A percentile compares a stretch with the other conserved stretches of the same genome.
Evolutionary conservation across 1,139 yeast species (phyloP).

Genomic region (Pichia sp.): DNA sequence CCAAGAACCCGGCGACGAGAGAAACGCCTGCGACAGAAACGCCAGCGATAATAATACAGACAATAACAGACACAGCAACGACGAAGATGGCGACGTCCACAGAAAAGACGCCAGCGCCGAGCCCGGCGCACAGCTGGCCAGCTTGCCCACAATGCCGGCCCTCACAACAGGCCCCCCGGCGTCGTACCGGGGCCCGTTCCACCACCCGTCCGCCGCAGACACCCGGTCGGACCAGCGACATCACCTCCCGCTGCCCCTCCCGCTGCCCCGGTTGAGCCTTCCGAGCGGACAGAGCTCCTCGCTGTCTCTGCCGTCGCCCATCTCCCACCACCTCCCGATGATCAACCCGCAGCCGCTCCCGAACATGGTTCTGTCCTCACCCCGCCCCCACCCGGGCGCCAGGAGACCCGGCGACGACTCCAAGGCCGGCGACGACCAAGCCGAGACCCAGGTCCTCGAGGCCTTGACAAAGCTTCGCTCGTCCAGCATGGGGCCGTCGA

Average conservation of each 20-base stretch:
- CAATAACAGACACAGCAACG: too few species aligned
- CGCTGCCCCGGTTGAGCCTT: not conserved
- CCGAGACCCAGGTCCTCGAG: conserved; percentile 16
- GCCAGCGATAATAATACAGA: too few species aligned
- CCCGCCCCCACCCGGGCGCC: not conserved
- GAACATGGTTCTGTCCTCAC: not conserved
- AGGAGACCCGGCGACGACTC: not conserved
- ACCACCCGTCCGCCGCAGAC: not conserved
- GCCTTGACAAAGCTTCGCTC: conserved; percentile 15
- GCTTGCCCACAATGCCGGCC: too few species aligned
- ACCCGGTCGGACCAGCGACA: not conserved
- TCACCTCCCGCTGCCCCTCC: not conserved
- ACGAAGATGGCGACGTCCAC: too few species aligned
- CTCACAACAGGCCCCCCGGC: not conserved
- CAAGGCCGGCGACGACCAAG: not conserved
- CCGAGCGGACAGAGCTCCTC: not conserved
- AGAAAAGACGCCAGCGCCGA: not conserved
- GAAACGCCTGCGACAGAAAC: too few species aligned
- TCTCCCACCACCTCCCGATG: not conserved
- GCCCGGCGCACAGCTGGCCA: too few species aligned
- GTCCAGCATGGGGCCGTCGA: conserved; percentile 7
- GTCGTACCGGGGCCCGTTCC: not conserved
- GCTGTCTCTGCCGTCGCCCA: not conserved
- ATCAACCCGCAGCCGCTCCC: not conserved
- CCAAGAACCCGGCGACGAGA: too few species aligned